Percentiles rank a stretch among this genome's conserved stretches.
These are phyloP conservation scores for Entamoeba histolytica DNA, from an alignment of 208 protist genomes.

Conservation along the genomic window DNA sequence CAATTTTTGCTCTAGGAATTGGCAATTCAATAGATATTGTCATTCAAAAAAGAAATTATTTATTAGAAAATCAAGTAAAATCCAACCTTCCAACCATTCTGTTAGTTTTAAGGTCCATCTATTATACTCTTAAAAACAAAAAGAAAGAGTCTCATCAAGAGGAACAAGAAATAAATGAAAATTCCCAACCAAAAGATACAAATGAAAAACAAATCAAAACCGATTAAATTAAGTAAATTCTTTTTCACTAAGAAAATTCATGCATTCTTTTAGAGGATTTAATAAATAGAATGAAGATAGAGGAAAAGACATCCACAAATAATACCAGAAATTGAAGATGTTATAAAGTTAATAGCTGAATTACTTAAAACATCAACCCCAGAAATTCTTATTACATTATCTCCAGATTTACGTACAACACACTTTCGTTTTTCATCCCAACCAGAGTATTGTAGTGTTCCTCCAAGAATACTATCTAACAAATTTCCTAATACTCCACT, in stretches of 20 bases:
- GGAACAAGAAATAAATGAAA: background rate
- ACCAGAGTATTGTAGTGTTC: background rate
- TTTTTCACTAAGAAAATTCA: no score
- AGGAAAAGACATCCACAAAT: background rate
- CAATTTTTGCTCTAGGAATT: background rate
- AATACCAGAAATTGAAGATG: background rate
- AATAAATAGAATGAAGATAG: no score
- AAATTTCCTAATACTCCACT: background rate
- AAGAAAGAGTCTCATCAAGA: background rate
- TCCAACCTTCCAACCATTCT: background rate
- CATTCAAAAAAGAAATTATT: background rate
- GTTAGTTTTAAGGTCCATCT: background rate
- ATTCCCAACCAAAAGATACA: background rate
- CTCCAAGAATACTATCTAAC: background rate
- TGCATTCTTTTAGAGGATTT: no score
- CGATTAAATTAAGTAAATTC: no score
- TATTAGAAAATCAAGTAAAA: background rate
- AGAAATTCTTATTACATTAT: background rate
- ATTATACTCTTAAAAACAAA: background rate
- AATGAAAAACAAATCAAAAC: background rate
- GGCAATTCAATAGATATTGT: background rate
- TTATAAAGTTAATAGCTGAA: background rate
- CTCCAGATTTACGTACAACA: background rate
- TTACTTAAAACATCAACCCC: background rate
- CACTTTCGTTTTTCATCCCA: background rate